Percentiles rank a stretch among this genome's conserved stretches.
Conservation (phyloP, 352 stramenopile genomes). For the Globisporangium echinulatum region DNA sequence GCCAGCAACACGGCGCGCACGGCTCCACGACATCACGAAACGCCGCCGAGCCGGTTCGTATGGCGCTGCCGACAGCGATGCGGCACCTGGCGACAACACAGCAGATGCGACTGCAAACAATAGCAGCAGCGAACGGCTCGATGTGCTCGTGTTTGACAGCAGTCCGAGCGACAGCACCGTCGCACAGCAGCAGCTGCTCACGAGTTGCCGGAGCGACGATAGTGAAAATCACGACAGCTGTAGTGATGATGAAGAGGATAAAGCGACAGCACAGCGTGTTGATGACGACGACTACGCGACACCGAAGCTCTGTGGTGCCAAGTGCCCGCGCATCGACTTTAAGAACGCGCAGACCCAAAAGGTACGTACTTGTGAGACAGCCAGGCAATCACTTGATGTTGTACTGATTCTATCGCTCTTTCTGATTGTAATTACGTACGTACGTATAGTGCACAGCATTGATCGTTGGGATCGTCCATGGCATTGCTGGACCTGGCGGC, state of each 20-base stretch:
- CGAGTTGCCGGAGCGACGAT: conserved; percentile 19
- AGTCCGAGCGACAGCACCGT: conserved; percentile 54
- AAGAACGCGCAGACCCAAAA: conserved; percentile 74
- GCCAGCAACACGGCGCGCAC: conserved; percentile 2
- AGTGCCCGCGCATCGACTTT: conserved; percentile 50
- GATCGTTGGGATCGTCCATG: conserved; percentile 86
- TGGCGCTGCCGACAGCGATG: too few species aligned
- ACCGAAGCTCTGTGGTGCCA: conserved; percentile 32
- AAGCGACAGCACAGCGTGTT: too few species aligned
- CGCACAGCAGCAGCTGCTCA: conserved; percentile 40
- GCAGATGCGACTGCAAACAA: conserved; percentile 36
- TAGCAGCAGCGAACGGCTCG: neutral
- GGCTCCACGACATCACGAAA: conserved; percentile 5
- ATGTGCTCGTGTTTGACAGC: conserved; percentile 23
- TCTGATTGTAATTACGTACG: neutral
- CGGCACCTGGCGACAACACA: conserved; percentile 12
- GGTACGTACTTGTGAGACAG: conserved; percentile 19
- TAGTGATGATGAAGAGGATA: too few species aligned
- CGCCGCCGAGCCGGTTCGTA: neutral
- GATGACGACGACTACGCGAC: conserved; percentile 10
- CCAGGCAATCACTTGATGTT: too few species aligned
- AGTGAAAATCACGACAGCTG: conserved; percentile 5
- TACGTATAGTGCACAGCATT: conserved; percentile 60
- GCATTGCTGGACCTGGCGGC: conserved; percentile 72
- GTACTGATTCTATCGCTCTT: neutral